These are phyloP conservation scores for Oryza meyeriana DNA, from an alignment of 176 grass and related monocot species.

Conservation along the genomic window DNA sequence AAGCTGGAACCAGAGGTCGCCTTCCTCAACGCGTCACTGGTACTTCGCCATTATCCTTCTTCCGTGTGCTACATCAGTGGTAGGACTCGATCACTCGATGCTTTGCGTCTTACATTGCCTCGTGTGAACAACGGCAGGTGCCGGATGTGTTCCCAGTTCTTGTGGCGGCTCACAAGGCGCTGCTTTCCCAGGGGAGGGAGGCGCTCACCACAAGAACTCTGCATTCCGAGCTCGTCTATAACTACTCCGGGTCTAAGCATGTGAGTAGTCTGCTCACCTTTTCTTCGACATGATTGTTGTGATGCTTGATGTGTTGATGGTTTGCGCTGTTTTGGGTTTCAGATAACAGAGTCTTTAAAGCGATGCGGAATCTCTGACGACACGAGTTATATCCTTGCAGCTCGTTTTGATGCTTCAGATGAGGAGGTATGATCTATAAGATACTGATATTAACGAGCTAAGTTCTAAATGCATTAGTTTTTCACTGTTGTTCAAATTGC, in stretches of 20 bases:
- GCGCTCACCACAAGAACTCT: slow-evolving; percentile 74
- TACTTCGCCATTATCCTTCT: slow-evolving; percentile 17
- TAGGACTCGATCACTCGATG: background rate
- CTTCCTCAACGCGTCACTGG: slow-evolving; percentile 78
- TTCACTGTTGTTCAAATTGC: background rate
- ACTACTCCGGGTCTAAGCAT: slow-evolving; percentile 90
- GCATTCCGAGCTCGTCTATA: slow-evolving; percentile 95
- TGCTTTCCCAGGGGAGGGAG: slow-evolving; percentile 70
- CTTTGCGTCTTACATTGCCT: background rate
- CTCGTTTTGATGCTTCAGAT: slow-evolving; percentile 77
- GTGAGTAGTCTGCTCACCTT: slow-evolving; percentile 32
- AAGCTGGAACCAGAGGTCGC: slow-evolving; percentile 80
- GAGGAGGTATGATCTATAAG: slow-evolving; percentile 56
- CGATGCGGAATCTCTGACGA: slow-evolving; percentile 81
- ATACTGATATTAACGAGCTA: background rate
- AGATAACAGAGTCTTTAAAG: slow-evolving; percentile 89
- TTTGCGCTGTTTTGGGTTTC: background rate
- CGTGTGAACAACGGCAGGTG: slow-evolving; percentile 42
- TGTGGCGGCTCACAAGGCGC: slow-evolving; percentile 71
- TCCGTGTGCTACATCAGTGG: background rate
- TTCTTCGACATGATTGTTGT: background rate
- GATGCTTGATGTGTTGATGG: background rate
- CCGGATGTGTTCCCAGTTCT: slow-evolving; percentile 85
- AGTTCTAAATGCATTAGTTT: background rate
- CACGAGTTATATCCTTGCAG: slow-evolving; percentile 71